Percentiles rank a stretch among this genome's conserved stretches.
Evolutionary conservation across 1,284 basidiomycete genomes (phyloP).

Genomic region (Lignosus rhinocerotis): DNA sequence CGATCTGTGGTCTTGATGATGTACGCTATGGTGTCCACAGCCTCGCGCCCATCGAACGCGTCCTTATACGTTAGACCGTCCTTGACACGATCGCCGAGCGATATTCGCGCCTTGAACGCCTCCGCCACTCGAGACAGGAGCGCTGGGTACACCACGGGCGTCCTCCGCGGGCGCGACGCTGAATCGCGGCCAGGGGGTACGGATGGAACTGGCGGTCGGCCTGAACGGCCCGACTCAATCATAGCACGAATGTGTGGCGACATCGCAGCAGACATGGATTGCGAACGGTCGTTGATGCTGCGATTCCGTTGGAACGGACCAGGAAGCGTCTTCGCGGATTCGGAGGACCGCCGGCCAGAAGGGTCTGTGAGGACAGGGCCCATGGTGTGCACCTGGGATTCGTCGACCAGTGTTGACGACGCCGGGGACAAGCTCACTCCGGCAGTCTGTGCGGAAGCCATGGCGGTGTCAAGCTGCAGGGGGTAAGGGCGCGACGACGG

Average conservation of each 20-base stretch:
- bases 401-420: constrained; percentile 52
- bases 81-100: constrained; percentile 81
- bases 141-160: constrained; percentile 91
- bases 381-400: constrained; percentile 31
- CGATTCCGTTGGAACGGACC: constrained; percentile 56
- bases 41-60: constrained; percentile 95
- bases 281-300: constrained; percentile 61
- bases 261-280: constrained; percentile 72
- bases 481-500: constrained; percentile 43
- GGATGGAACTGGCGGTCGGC: constrained; percentile 41
- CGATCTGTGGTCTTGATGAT: constrained; percentile 99
- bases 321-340: constrained; percentile 52
- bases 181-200: constrained; percentile 49
- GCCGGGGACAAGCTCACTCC: constrained; percentile 53
- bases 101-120: constrained; percentile 85
- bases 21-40: constrained; percentile 94
- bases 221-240: constrained; percentile 32
- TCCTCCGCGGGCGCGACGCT: constrained; percentile 40
- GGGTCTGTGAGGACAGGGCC: constrained; percentile 6
- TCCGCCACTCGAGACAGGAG: constrained; percentile 93
- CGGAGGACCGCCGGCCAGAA: constrained; percentile 51
- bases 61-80: constrained; percentile 96
- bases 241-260: constrained; percentile 37
- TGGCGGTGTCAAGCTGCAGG: constrained; percentile 49
- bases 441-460: constrained; percentile 34